These are phyloP conservation scores for Lomentospora prolificans DNA, from an alignment of 2,329 filamentous ascomycete species.

Conservation along the genomic window DNA sequence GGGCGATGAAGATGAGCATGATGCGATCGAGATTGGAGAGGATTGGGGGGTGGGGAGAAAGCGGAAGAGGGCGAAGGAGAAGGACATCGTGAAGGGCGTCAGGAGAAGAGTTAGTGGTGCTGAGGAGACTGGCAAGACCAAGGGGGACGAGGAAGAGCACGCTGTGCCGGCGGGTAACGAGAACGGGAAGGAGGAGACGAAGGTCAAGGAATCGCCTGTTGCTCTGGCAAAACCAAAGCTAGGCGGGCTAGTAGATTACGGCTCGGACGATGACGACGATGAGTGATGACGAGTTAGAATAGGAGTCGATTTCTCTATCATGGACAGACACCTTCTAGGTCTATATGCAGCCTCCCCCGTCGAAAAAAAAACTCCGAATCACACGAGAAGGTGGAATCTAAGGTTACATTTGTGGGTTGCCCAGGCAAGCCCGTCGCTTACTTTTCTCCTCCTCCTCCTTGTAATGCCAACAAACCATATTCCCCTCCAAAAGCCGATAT, in stretches of 20 bases:
- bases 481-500: not conserved
- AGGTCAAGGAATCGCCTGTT: not conserved
- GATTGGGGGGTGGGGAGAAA: slow-evolving; percentile 20
- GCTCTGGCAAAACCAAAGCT: slow-evolving; percentile 10
- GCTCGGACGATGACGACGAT: slow-evolving; percentile 37
- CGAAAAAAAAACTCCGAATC: not conserved
- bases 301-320: slow-evolving; percentile 7
- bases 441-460: not conserved
- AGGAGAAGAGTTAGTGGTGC: slow-evolving; percentile 11
- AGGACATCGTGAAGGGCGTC: slow-evolving; percentile 9
- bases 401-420: not conserved
- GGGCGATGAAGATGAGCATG: slow-evolving; percentile 19
- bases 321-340: not conserved
- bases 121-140: slow-evolving; percentile 9
- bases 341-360: slow-evolving; percentile 7
- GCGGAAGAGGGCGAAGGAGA: slow-evolving; percentile 12
- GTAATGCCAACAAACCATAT: not conserved
- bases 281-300: slow-evolving; percentile 4
- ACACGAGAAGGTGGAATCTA: not conserved
- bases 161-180: not conserved
- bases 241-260: slow-evolving; percentile 43
- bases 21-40: slow-evolving; percentile 26
- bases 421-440: not conserved
- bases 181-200: slow-evolving; percentile 15
- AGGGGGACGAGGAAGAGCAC: not conserved